phyloP scores from a whole-genome alignment of 768 basidiomycete genomes.

The Mycena leptocephala region DNA sequence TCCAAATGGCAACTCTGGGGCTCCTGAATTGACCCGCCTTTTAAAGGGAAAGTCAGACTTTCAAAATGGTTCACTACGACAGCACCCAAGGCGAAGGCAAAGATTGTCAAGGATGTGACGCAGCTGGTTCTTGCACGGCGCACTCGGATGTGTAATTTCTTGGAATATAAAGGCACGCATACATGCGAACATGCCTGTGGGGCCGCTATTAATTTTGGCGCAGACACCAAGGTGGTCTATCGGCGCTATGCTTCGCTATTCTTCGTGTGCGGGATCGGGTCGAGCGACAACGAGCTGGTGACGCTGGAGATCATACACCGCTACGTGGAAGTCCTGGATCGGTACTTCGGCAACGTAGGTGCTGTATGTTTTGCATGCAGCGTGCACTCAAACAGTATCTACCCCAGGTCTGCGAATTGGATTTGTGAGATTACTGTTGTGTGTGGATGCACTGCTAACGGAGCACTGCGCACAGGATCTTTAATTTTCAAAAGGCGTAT shows the following conservation, averaged over 20 bases:
- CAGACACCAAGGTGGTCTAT: constrained; percentile 79
- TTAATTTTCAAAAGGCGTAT: constrained; percentile 93
- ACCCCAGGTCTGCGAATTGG: constrained; percentile 80
- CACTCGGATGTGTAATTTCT: constrained; percentile 90
- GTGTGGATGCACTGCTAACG: constrained; percentile 10
- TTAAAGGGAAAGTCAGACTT: constrained; percentile 82
- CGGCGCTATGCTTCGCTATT: constrained; percentile 89
- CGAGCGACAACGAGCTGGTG: constrained; percentile 85
- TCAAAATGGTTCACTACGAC: constrained; percentile 92
- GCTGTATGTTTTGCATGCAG: constrained; percentile 33
- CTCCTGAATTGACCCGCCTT: constrained; percentile 8
- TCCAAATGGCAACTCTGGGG: not conserved
- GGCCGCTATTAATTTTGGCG: not conserved
- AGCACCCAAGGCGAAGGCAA: constrained; percentile 79
- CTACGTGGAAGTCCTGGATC: constrained; percentile 85
- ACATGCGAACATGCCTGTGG: constrained; percentile 42
- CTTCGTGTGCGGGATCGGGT: constrained; percentile 85
- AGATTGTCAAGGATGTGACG: constrained; percentile 93
- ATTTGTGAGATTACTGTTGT: constrained; percentile 66
- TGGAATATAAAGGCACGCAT: constrained; percentile 86
- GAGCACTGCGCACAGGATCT: constrained; percentile 66
- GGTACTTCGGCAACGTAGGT: constrained; percentile 82
- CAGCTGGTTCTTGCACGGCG: constrained; percentile 88
- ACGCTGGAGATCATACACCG: constrained; percentile 90
- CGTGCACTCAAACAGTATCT: not conserved